These are phyloP conservation scores for Aureobasidium uvarum DNA, from an alignment of 2,329 filamentous ascomycete genomes.

Conservation along the genomic window DNA sequence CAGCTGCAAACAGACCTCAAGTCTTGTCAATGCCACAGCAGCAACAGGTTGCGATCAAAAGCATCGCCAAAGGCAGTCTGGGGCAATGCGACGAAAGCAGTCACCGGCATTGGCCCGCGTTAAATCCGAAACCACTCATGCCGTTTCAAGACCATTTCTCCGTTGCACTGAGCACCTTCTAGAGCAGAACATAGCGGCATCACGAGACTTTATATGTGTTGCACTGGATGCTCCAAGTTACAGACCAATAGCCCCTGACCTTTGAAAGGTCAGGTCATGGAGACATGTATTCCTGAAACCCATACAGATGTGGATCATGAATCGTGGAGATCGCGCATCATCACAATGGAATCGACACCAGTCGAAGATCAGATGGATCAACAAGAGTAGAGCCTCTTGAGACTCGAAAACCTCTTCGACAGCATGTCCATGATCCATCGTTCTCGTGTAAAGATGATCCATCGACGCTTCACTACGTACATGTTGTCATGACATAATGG, in stretches of 20 bases:
- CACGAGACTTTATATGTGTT: not conserved
- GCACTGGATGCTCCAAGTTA: not conserved
- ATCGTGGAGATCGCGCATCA: constrained; percentile 5
- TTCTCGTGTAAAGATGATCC: constrained; percentile 15
- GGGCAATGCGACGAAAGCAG: not conserved
- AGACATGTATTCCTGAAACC: not conserved
- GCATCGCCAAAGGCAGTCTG: not conserved
- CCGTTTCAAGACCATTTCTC: constrained; percentile 1
- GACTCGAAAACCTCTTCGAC: not conserved
- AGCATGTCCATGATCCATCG: not conserved
- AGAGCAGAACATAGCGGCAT: not conserved
- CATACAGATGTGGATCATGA: not conserved
- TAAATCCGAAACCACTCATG: constrained; percentile 5
- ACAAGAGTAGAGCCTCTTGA: not conserved
- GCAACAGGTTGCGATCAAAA: not conserved
- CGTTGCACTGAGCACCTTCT: not conserved
- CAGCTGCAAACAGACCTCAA: not conserved
- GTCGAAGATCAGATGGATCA: not conserved
- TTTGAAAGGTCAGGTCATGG: not conserved
- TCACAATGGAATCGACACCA: not conserved
- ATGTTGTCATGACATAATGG: constrained; percentile 27
- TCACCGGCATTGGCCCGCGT: not conserved
- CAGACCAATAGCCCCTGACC: not conserved
- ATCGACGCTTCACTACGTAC: constrained; percentile 15
- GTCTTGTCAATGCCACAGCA: not conserved